Evolutionary conservation across 2,329 filamentous ascomycete species (phyloP), one percentile per base, ranked within the genome.

Genomic region (Penicillium sp.): DNA sequence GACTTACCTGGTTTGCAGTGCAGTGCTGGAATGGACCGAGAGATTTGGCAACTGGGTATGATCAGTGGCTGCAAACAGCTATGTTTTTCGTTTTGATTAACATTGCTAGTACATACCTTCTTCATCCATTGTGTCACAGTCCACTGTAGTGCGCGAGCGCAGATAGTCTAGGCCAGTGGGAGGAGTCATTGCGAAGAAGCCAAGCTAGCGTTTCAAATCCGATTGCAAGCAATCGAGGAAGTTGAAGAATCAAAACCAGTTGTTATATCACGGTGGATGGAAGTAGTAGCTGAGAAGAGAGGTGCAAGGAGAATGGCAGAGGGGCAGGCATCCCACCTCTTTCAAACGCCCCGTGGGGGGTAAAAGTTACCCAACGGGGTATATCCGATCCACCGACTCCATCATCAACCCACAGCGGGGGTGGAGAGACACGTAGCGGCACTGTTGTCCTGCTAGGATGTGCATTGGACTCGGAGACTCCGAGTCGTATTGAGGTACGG

Each of bases 121-220:
- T 24, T 74, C 70, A 61, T 82, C 77, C 56, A 83, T 71, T 0
- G 79, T 82, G 61, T 83, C 81, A 58, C 79, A 81, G 64, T 82
- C 80, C 8, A 83, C 76, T 3, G 74, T 59, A n/a, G 73, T 78
- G 36, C 72, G 68, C 7, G 70, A 70, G 40, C 76, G 74, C 55
- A 83, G 64, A 33, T 76, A 67, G 37, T 81, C 74, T 7, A 82
- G 68, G 18, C 64, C 65, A 14, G 62, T 65, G 37, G 54, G 54
- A 10, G 39, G 10, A 48, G 58, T 47, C 65, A 67, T 68, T 65
- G 46, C 46, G 42, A 8, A 13, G 1, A 28, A 43, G 19, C 14
- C 11, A 26, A 16, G 14, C 9, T 28, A 28, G 13, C n/a, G 5
- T 42, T 28, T 43, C 5, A 21, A 29, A 29, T 23, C 4, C n/a